phyloP scores from a whole-genome alignment of 345 rosid species.

The Rhodomyrtus tomentosa region DNA sequence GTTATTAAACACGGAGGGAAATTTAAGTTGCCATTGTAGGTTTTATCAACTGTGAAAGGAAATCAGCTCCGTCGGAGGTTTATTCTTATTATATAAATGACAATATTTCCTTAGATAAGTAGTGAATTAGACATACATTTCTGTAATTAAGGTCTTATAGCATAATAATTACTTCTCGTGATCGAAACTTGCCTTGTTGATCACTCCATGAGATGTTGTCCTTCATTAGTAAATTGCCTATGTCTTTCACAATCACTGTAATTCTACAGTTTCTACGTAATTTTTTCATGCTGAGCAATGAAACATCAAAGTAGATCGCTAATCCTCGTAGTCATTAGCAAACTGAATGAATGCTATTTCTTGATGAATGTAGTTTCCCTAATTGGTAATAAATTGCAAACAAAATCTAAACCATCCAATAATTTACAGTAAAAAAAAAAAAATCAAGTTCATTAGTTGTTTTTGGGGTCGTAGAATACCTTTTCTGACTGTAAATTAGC shows the following conservation, averaged over 20 bases:
- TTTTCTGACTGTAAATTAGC: accelerated
- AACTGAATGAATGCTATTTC: not conserved
- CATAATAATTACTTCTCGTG: not conserved
- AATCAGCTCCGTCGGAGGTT: no score
- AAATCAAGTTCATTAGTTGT: not conserved
- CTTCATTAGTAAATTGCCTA: not conserved
- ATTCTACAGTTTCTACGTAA: not conserved
- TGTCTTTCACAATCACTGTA: not conserved
- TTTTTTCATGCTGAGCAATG: no score
- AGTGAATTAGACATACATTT: no score
- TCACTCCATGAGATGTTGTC: not conserved
- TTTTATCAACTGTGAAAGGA: no score
- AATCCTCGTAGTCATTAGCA: not conserved
- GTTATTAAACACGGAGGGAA: no score
- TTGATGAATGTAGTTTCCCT: not conserved
- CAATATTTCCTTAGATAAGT: no score
- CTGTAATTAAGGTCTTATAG: no score
- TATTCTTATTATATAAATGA: no score
- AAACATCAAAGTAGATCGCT: no score
- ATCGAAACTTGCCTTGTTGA: not conserved
- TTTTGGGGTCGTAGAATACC: not conserved
- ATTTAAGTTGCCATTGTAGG: no score
- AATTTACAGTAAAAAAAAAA: not conserved
- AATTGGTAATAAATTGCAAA: not conserved
- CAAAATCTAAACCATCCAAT: no score